These are phyloP conservation scores for Aspergillus japonicus DNA, from an alignment of 2,329 filamentous ascomycete species.

Conservation along the genomic window DNA sequence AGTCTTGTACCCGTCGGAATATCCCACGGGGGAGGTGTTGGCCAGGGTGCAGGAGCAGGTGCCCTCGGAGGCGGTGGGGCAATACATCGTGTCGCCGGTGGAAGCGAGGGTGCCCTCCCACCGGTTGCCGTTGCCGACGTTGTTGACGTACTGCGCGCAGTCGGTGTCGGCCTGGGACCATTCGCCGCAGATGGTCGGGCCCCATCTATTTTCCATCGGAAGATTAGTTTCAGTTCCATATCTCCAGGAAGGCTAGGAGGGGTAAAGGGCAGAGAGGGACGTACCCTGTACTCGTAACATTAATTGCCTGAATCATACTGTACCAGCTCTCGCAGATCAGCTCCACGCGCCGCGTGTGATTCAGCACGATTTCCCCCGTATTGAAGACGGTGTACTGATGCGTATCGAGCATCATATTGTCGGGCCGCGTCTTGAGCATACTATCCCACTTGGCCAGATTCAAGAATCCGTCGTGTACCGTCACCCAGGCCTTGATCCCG, in stretches of 20 bases:
- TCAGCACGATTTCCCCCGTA: constrained; percentile 75
- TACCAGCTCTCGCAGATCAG: constrained; percentile 90
- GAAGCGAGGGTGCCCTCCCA: constrained; percentile 82
- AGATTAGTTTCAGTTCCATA: too few species aligned
- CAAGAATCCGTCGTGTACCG: constrained; percentile 94
- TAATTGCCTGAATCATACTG: constrained; percentile 69
- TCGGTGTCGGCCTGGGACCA: constrained; percentile 98
- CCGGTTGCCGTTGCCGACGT: constrained; percentile 81
- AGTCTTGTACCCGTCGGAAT: constrained; percentile 73
- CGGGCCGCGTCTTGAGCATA: constrained; percentile 67
- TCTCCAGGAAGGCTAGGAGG: neutral
- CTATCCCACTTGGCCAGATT: constrained; percentile 90
- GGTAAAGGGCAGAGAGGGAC: neutral
- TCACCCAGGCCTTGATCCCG: constrained; percentile 68
- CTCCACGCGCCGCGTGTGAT: constrained; percentile 77
- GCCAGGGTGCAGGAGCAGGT: constrained; percentile 72
- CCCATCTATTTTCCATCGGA: constrained; percentile 56
- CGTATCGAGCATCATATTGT: constrained; percentile 80
- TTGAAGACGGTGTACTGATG: constrained; percentile 99
- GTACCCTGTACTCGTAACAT: constrained; percentile 68
- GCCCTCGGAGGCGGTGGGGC: constrained; percentile 61
- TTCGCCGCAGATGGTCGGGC: constrained; percentile 91
- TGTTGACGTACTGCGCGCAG: constrained; percentile 82
- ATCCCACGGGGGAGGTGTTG: constrained; percentile 69
- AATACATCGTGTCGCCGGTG: constrained; percentile 69